Evolutionary conservation across 2,329 filamentous ascomycete species (phyloP).

Genomic region (Fusarium dimerum): DNA sequence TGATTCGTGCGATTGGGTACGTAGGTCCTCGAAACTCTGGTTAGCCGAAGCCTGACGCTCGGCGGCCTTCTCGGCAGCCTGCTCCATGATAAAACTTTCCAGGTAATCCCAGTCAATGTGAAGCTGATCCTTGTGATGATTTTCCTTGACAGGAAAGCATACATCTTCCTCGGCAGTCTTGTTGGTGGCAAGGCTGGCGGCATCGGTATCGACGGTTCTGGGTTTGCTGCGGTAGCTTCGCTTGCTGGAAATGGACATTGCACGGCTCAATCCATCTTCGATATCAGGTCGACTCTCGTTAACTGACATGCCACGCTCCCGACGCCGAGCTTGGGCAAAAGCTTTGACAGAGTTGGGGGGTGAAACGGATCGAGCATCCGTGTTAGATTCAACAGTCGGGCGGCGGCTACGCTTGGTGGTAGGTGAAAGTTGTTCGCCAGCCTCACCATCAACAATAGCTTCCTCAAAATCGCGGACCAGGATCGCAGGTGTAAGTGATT

Average conservation of each 20-base stretch:
- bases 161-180: constrained; percentile 83
- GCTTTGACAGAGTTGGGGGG: constrained; percentile 97
- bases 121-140: constrained; percentile 67
- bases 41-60: constrained; percentile 50
- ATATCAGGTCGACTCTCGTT: constrained; percentile 47
- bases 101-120: constrained; percentile 92
- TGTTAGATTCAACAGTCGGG: constrained; percentile 56
- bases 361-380: constrained; percentile 70
- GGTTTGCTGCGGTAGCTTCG: constrained; percentile 59
- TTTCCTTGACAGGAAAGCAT: constrained; percentile 79
- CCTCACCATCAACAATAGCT: constrained; percentile 75
- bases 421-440: constrained; percentile 51
- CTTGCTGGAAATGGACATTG: constrained; percentile 69
- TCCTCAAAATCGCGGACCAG: constrained; percentile 81
- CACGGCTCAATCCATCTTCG: constrained; percentile 62
- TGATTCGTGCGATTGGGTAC: constrained; percentile 26
- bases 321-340: constrained; percentile 86
- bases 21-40: constrained; percentile 36
- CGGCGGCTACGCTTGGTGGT: constrained; percentile 50
- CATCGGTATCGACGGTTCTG: constrained; percentile 62
- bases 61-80: constrained; percentile 46
- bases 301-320: constrained; percentile 70
- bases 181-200: constrained; percentile 61
- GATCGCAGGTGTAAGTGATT: constrained; percentile 39
- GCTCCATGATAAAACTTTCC: constrained; percentile 79